A percentile compares a stretch with the other conserved stretches of the same genome.
Conservation (phyloP, 202 grass and related monocot species). For the Setaria viridis region DNA sequence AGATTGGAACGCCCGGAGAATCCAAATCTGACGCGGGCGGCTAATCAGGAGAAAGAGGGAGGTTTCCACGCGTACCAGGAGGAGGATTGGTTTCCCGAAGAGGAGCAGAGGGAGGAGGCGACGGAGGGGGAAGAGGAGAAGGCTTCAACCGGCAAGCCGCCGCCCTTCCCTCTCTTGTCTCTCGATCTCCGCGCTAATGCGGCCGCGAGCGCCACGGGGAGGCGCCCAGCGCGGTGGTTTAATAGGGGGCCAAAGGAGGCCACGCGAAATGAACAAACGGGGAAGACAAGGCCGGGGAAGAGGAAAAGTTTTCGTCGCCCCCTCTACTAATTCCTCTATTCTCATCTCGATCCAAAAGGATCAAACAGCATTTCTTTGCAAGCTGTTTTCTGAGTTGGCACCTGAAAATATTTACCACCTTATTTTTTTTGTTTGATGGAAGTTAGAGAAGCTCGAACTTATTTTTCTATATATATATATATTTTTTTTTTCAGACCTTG, state of each 20-base stretch:
- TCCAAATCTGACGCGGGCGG: constrained; percentile 26
- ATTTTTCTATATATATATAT: no score
- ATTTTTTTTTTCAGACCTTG: no score
- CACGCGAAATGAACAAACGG: constrained; percentile 39
- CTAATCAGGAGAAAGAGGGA: background rate
- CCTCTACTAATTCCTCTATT: background rate
- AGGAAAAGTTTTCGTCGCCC: background rate
- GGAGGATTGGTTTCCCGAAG: background rate
- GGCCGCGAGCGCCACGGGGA: constrained; percentile 46
- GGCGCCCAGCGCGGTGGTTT: constrained; percentile 42
- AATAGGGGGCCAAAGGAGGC: constrained; percentile 26
- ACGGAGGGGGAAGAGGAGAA: background rate
- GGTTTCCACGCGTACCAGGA: constrained; percentile 30
- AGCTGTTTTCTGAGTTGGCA: background rate
- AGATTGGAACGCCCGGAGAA: background rate
- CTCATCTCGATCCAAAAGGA: background rate
- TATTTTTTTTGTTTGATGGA: background rate
- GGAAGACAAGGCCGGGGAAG: constrained; percentile 18
- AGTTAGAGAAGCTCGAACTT: no score
- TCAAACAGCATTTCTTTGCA: background rate
- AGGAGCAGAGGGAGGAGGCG: background rate
- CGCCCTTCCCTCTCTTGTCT: background rate
- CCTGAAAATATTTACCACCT: background rate
- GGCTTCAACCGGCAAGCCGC: constrained; percentile 19
- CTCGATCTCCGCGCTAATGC: constrained; percentile 34